phyloP scores from a whole-genome alignment of 2,329 filamentous ascomycete genomes.

The Gliomastix tumulicola region DNA sequence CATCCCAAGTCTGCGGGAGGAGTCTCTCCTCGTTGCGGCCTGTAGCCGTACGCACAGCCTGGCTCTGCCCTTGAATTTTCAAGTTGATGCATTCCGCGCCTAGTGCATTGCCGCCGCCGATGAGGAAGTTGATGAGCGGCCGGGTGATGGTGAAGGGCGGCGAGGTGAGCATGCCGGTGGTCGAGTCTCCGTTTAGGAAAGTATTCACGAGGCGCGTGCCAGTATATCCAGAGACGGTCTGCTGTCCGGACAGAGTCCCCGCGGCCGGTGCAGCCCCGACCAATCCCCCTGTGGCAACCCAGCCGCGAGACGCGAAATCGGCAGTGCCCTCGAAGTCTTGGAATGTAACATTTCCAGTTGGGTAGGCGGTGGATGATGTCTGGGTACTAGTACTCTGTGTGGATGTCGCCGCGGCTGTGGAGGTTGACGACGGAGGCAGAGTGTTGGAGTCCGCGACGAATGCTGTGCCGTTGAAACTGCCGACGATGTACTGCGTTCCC shows the following conservation, averaged over 20 bases:
- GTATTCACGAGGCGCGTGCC: background rate
- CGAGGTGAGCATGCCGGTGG: conserved; percentile 1
- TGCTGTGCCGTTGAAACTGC: background rate
- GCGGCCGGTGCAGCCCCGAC: background rate
- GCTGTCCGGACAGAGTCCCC: background rate
- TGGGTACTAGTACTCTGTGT: background rate
- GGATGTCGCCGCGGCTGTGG: background rate
- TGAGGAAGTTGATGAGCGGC: background rate
- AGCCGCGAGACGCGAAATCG: background rate
- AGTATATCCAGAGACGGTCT: background rate
- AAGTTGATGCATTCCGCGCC: background rate
- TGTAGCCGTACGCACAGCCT: background rate
- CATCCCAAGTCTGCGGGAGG: background rate
- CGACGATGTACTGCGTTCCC: conserved; percentile 3
- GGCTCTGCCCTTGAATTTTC: background rate
- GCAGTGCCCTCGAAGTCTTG: background rate
- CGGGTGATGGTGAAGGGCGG: conserved; percentile 2
- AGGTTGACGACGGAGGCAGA: background rate
- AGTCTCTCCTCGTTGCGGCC: background rate
- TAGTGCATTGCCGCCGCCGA: background rate
- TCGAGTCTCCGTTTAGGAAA: background rate
- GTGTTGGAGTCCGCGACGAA: conserved; percentile 1
- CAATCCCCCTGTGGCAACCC: background rate
- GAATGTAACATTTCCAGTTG: background rate
- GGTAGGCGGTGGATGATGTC: too few species aligned